Conservation (phyloP, 1,139 yeast species). For the Candida sp. region DNA sequence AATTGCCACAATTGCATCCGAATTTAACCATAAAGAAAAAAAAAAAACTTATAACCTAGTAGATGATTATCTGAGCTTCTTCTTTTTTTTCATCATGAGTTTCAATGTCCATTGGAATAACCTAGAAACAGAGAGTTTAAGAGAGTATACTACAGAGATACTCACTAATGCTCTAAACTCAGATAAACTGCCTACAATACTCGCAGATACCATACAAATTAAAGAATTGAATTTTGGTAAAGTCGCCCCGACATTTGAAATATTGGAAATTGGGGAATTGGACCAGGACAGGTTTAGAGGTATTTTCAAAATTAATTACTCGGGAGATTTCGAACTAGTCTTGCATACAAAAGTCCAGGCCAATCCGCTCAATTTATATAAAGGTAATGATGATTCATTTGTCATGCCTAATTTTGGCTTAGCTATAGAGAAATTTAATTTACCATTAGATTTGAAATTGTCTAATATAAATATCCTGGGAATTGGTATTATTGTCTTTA, state of each 20-base stretch:
- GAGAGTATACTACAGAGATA: constrained; percentile 64
- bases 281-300: constrained; percentile 82
- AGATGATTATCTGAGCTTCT: too few species aligned
- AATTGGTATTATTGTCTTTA: constrained; percentile 80
- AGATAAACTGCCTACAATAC: constrained; percentile 69
- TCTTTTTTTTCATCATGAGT: constrained; percentile 45
- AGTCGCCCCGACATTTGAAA: constrained; percentile 75
- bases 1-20: too few species aligned
- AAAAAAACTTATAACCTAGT: too few species aligned
- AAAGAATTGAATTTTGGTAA: constrained; percentile 77
- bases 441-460: constrained; percentile 74
- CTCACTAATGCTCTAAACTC: constrained; percentile 77
- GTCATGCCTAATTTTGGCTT: constrained; percentile 65
- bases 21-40: too few species aligned
- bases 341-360: constrained; percentile 84
- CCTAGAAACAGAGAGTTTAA: constrained; percentile 66
- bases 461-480: constrained; percentile 75
- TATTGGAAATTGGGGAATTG: constrained; percentile 81
- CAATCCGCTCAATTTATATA: constrained; percentile 72
- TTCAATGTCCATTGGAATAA: constrained; percentile 79
- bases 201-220: constrained; percentile 72
- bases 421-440: constrained; percentile 66
- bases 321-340: constrained; percentile 79
- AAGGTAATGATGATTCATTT: constrained; percentile 49
- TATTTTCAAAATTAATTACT: constrained; percentile 75